Percentiles rank a stretch among this genome's conserved stretches.
Conservation (phyloP, 2,329 filamentous ascomycete genomes). For the Trichophyton schoenleinii region DNA sequence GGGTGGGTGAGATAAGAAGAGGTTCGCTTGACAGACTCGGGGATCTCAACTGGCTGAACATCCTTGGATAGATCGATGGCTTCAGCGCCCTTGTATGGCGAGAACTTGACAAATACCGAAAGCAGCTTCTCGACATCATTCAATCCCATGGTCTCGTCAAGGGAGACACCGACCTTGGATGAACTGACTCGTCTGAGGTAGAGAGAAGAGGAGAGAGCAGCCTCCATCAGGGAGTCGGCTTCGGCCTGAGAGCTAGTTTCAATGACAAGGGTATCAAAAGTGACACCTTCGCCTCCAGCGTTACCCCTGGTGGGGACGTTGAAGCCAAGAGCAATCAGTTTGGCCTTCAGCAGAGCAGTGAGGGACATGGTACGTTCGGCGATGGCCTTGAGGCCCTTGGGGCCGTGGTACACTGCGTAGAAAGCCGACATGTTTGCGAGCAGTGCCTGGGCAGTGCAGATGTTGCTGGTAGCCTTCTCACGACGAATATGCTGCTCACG, state of each 20-base stretch:
- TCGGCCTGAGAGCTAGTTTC: constrained; percentile 42
- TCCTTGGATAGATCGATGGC: constrained; percentile 21
- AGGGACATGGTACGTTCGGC: constrained; percentile 64
- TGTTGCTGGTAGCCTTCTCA: constrained; percentile 95
- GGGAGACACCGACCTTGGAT: constrained; percentile 56
- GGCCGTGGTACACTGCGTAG: constrained; percentile 90
- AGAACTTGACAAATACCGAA: constrained; percentile 41
- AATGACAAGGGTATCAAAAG: constrained; percentile 74
- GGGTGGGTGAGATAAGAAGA: constrained; percentile 73
- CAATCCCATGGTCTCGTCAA: constrained; percentile 59
- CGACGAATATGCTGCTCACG: constrained; percentile 91
- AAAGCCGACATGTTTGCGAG: constrained; percentile 92
- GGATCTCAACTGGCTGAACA: constrained; percentile 31
- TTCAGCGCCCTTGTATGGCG: constrained; percentile 21
- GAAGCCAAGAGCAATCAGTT: constrained; percentile 51
- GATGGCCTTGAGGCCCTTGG: constrained; percentile 67
- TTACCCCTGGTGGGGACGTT: constrained; percentile 48
- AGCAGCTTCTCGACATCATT: constrained; percentile 47
- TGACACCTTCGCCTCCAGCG: constrained; percentile 42
- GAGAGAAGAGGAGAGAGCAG: constrained; percentile 41
- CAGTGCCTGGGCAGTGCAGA: constrained; percentile 88
- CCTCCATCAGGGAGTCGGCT: constrained; percentile 39
- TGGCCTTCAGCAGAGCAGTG: constrained; percentile 55
- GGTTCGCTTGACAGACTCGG: constrained; percentile 52
- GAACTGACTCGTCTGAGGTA: constrained; percentile 52